Evolutionary conservation across 306 rosid genomes (phyloP), one percentile per base, ranked within the genome.

Genomic region (Cicer pinnatifidum): DNA sequence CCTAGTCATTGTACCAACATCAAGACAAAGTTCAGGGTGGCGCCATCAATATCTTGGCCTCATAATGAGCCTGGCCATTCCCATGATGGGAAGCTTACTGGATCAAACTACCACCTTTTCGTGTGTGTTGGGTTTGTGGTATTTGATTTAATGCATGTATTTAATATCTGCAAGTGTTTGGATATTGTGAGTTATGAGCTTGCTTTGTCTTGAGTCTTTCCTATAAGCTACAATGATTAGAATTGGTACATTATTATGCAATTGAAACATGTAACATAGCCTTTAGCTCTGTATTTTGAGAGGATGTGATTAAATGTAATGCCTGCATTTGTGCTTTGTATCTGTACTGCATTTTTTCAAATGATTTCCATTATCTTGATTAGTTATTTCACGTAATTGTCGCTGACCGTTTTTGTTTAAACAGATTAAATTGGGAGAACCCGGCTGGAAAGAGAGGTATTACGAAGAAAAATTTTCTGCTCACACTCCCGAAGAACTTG

Each of bases 381-480:
- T 52, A 37, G 40, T 52, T 70, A 48, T 54, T 53, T 61, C 11
- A 39, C 53, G 41, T 9, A 63, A n/a, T 35, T 44, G 15, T 48
- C 1, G 74, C 52, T 81, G 12, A 35, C 67, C 11, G 39, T 13
- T 76, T 58, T 76, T 9, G 15, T 33, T 75, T 71, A 11, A 8
- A 82, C 73, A 95, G 99, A 80, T 92, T 72, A 91, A 86, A 81
- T 83, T 95, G 93, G 99, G 97, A 20, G 92, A 51, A 63, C 87
- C 92, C 7, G 99, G 99, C 71, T 91, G 99, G 99, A 95, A 86
- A 83, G 99, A 95, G 73, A 91, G 97, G 75, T 95, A 95, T 81
- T 95, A 95, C 75, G 95, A 90, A 73, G 97, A 90, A 48, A 95
- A 95, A 41, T 95, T 95, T 80, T 69, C 81, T 70, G 92, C 86